Evolutionary conservation across 306 rosid species (phyloP).

Genomic region (Clitoria ternatea): DNA sequence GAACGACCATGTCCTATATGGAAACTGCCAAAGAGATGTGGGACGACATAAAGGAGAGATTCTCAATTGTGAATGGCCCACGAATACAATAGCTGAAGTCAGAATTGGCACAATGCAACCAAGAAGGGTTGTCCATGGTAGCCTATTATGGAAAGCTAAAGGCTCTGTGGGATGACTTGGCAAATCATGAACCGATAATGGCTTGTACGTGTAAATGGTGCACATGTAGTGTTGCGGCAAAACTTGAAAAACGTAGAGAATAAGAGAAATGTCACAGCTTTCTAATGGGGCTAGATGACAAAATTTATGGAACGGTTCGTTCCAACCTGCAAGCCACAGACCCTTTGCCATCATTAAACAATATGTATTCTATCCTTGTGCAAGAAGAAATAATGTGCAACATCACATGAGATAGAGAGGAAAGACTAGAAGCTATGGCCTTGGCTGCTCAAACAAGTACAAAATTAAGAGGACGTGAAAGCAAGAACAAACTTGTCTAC

Average conservation of each 20-base stretch:
- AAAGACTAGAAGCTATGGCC: not conserved
- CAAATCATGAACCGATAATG: not conserved
- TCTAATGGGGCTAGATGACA: not conserved
- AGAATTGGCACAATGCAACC: not conserved
- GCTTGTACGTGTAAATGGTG: not conserved
- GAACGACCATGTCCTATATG: not conserved
- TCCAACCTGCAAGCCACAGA: not conserved
- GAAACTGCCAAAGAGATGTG: not conserved
- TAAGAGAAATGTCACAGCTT: not conserved
- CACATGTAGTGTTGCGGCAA: not conserved
- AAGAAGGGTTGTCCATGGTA: not conserved
- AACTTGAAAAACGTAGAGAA: not conserved
- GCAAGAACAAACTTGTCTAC: not conserved
- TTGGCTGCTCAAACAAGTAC: not conserved
- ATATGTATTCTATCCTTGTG: not conserved
- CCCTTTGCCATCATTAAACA: not conserved
- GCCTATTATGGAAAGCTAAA: not conserved
- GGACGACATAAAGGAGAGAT: not conserved
- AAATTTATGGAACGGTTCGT: not conserved
- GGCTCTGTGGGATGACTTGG: too few species aligned
- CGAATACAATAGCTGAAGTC: not conserved
- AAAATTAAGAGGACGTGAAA: not conserved
- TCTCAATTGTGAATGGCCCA: not conserved
- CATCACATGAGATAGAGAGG: not conserved
- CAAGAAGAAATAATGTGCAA: not conserved